Evolutionary conservation across 768 basidiomycete species (phyloP), one percentile per base, ranked within the genome.

Genomic region (Leucocoprinus leucothites): DNA sequence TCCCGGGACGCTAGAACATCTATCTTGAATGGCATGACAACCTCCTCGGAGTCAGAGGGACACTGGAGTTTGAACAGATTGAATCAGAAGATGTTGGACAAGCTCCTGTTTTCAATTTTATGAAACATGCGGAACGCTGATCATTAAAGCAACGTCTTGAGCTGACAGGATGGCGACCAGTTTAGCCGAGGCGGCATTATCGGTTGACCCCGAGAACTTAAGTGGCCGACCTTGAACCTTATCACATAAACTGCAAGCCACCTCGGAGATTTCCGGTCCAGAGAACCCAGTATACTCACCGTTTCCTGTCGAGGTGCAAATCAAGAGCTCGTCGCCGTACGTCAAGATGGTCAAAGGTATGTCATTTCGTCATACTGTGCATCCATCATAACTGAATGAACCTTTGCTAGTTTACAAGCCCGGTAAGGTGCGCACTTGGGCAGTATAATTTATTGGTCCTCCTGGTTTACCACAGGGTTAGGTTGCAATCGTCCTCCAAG

Each of bases 401-500:
- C 48, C 44, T 26, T 9, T 41, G 59, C 0, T 60, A 94, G 93
- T 95, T 69, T 94, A 91, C 85, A 95, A 95, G 77, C 86, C 92
- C 70, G 92, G 93, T 75, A 95, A 95, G 83, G 91, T 93, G 65
- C 53, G 63, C 58, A 31, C 4, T 19, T 11, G 42, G 36, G 45
- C 26, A 31, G 24, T 9, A 48, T 38, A 40, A 18, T 41, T 35
- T 42, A 31, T 44, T 8, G 22, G 18, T 43, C 18, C 36, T 50
- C 34, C 24, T 11, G 21, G 14, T 42, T 51, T 49, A 47, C 24
- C 41, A 40, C n/a, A 38, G 31, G 25, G 14, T 43, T 49, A 93
- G 91, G 92, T 95, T 64, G 93, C 92, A 63, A 94, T 98, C 77
- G 86, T 98, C 74, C 91, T 98, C 71, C 91, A 94, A 77, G 97